Conservation (phyloP, 192 early-diverging fungal genomes). For the Coemansia biformis region DNA sequence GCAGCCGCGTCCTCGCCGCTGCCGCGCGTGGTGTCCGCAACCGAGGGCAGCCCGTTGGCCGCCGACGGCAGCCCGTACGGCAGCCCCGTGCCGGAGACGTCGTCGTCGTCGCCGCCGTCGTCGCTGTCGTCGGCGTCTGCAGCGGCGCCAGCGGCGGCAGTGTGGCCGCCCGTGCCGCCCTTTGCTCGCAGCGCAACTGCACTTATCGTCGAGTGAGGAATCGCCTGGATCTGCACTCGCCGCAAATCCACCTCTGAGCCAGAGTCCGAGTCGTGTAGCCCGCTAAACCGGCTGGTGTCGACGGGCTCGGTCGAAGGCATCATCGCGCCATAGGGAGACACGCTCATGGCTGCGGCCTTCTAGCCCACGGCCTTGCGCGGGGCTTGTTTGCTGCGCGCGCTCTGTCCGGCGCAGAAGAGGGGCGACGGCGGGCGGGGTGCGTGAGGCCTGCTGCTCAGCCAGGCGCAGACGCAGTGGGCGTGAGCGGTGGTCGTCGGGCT, state of each 20-base stretch:
- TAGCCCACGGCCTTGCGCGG: no score
- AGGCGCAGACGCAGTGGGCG: no score
- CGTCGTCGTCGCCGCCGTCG: constrained; percentile 1
- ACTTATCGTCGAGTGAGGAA: constrained; percentile 34
- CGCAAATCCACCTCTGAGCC: constrained; percentile 22
- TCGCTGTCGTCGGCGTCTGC: no score
- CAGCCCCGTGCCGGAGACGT: constrained; percentile 8
- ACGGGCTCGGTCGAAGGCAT: constrained; percentile 14
- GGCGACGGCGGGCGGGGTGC: not conserved
- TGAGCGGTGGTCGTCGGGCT: no score
- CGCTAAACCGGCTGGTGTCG: constrained; percentile 4
- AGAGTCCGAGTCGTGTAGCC: constrained; percentile 13
- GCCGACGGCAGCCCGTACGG: constrained; percentile 43
- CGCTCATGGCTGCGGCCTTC: constrained; percentile 24
- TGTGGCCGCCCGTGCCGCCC: not conserved
- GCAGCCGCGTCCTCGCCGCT: not conserved
- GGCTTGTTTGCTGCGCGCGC: no score
- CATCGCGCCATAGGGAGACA: constrained; percentile 10
- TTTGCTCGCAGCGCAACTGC: constrained; percentile 6
- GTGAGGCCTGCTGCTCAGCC: no score
- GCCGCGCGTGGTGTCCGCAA: not conserved
- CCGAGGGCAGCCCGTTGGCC: constrained; percentile 16
- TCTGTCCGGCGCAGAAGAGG: no score
- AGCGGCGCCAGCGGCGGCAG: not conserved
- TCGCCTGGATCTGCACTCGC: constrained; percentile 39